A percentile compares a stretch with the other conserved stretches of the same genome.
Evolutionary conservation across 2,329 filamentous ascomycete species (phyloP).

Genomic region (Huntiella savannae): DNA sequence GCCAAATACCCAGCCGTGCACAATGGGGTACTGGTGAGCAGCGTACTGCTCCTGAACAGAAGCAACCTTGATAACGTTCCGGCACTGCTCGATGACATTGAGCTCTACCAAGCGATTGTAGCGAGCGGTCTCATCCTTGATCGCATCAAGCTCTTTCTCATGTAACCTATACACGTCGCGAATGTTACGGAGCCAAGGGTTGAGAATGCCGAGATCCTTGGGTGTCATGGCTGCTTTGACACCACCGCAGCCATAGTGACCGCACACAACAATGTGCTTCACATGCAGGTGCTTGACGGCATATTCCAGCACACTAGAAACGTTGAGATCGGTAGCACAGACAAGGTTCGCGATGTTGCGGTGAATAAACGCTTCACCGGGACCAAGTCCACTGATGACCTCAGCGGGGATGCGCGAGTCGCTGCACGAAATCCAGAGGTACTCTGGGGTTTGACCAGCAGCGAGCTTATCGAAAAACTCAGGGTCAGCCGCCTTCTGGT

Average conservation of each 20-base stretch:
- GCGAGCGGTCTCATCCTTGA: conserved; percentile 37
- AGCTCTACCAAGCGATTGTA: conserved; percentile 61
- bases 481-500: conserved; percentile 38
- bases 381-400: conserved; percentile 60
- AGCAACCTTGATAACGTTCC: conserved; percentile 61
- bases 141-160: conserved; percentile 48
- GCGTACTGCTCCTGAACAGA: conserved; percentile 55
- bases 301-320: conserved; percentile 69
- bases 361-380: conserved; percentile 87
- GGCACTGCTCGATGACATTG: conserved; percentile 62
- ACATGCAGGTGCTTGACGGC: conserved; percentile 64
- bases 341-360: conserved; percentile 90
- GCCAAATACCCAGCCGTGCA: conserved; percentile 58
- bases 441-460: conserved; percentile 48
- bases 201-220: conserved; percentile 49
- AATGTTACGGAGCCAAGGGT: conserved; percentile 58
- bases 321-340: conserved; percentile 59
- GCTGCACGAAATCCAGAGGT: conserved; percentile 79
- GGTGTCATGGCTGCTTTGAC: conserved; percentile 58
- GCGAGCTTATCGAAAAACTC: conserved; percentile 45
- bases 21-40: conserved; percentile 44
- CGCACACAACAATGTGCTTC: conserved; percentile 64
- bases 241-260: conserved; percentile 61
- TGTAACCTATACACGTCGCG: conserved; percentile 55
- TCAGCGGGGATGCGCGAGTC: conserved; percentile 86